A percentile compares a stretch with the other conserved stretches of the same genome.
These are phyloP conservation scores for Hypoxylon sp. DNA, from an alignment of 2,329 filamentous ascomycete genomes.

Conservation along the genomic window DNA sequence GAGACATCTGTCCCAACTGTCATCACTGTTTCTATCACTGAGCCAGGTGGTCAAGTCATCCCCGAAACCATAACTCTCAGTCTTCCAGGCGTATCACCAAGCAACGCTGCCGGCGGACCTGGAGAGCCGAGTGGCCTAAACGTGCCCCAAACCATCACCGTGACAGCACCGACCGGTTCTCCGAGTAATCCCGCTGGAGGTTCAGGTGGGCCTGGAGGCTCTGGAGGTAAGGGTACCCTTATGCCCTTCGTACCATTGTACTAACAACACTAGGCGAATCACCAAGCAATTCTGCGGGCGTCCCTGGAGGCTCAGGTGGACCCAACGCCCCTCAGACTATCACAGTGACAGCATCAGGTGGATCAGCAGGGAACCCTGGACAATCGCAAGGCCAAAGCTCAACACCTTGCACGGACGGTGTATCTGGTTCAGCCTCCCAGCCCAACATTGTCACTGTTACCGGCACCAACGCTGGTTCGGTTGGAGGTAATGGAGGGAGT, in stretches of 20 bases:
- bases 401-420: constrained; percentile 32
- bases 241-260: neutral
- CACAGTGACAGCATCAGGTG: constrained; percentile 35
- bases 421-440: constrained; percentile 20
- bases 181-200: constrained; percentile 29
- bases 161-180: constrained; percentile 30
- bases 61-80: constrained; percentile 24
- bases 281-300: constrained; percentile 23
- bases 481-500: constrained; percentile 26
- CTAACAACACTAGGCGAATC: constrained; percentile 25
- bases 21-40: constrained; percentile 5
- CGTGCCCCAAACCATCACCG: constrained; percentile 35
- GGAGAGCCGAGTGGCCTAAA: constrained; percentile 19
- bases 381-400: constrained; percentile 32
- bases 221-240: constrained; percentile 19
- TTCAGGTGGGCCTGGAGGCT: constrained; percentile 25
- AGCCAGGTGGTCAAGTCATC: constrained; percentile 9
- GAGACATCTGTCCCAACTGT: neutral
- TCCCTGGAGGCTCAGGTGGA: constrained; percentile 30
- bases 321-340: constrained; percentile 31
- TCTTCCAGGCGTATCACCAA: constrained; percentile 4
- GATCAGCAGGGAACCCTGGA: constrained; percentile 28
- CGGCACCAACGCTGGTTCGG: constrained; percentile 19
- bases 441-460: constrained; percentile 27
- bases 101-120: constrained; percentile 9